Base-by-base conservation (phyloP, 371 early-diverging fungal species). In the Lichtheimia corymbifera region DNA sequence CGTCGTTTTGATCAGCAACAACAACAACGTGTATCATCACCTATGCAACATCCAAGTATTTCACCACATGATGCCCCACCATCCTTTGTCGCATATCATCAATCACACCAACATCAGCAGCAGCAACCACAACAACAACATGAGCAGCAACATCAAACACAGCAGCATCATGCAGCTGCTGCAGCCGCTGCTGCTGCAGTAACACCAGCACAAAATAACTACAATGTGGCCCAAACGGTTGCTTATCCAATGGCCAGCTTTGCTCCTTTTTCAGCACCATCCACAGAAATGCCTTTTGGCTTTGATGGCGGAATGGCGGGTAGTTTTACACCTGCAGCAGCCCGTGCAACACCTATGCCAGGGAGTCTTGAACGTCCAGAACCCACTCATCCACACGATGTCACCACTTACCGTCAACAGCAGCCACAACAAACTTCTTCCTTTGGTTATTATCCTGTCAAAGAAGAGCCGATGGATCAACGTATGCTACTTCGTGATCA, bases 71-170 rank as follows among this genome's bases (percentile, higher is more conserved):
- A 18, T 30, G 28, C 61, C 17, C 14, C 64, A 43, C 50, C 59
- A 40, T 47, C 43, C 44, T 44, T 27, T 57, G 28, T 24, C 28
- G 25, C 47, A 53, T 51, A 28, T 27, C 60, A 35, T 60, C 69
- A 43, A 64, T 55, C 22, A 49, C 54, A 28, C 41, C 61, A 61
- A 17, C 62, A 62, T 2, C 62, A 62, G 24, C 63, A 62, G 24
- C 55, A 61, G 5, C 68, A 42, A 61, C 59, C 17, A 47, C 54
- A 61, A 14, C 68, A 42, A 61, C 59, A 24, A 47, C 54, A 28
- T 47, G 52, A 40, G 50, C 57, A 41, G n/a, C 61, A 61, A 17
- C 62, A 62, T 2, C 62, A 62, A 15, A 50, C 53, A 41, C 63
- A 62, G 24, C 55, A 52, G 22, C 54, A 11, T 18, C 54, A 53